phyloP scores from a whole-genome alignment of 352 stramenopile genomes.

The Globisporangium recalcitrans region DNA sequence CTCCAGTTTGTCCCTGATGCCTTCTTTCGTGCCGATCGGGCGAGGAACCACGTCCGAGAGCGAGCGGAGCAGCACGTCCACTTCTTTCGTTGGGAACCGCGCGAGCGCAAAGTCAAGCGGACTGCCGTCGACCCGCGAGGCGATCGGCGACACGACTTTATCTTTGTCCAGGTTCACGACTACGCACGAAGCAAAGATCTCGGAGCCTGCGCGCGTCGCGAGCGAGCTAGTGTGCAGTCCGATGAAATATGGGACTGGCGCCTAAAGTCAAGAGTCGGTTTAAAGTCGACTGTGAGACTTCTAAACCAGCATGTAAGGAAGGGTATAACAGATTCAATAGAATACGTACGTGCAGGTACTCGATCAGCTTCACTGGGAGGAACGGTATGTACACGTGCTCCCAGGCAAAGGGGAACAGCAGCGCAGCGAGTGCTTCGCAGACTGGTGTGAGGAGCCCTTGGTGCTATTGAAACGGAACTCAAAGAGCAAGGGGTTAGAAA shows the following conservation, averaged over 20 bases:
- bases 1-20: background rate
- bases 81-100: slow-evolving; percentile 40
- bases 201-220: slow-evolving; percentile 56
- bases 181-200: slow-evolving; percentile 77
- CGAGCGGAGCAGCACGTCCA: slow-evolving; percentile 29
- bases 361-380: slow-evolving; percentile 72
- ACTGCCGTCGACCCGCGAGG: slow-evolving; percentile 41
- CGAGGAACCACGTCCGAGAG: slow-evolving; percentile 39
- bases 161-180: slow-evolving; percentile 83
- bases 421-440: slow-evolving; percentile 67
- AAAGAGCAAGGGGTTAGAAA: background rate
- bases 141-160: slow-evolving; percentile 73
- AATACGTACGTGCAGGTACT: slow-evolving; percentile 64
- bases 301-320: background rate
- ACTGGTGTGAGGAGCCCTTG: slow-evolving; percentile 65
- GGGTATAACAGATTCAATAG: background rate
- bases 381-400: slow-evolving; percentile 87
- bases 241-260: slow-evolving; percentile 82
- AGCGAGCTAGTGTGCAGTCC: slow-evolving; percentile 81
- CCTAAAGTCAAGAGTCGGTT: slow-evolving; percentile 23
- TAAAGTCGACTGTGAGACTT: background rate
- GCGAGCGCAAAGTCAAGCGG: slow-evolving; percentile 51
- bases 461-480: slow-evolving; percentile 30
- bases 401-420: slow-evolving; percentile 83
- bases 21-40: slow-evolving; percentile 21